Base-by-base conservation (phyloP, 2,329 filamentous ascomycete species). In the Beauveria sp. region DNA sequence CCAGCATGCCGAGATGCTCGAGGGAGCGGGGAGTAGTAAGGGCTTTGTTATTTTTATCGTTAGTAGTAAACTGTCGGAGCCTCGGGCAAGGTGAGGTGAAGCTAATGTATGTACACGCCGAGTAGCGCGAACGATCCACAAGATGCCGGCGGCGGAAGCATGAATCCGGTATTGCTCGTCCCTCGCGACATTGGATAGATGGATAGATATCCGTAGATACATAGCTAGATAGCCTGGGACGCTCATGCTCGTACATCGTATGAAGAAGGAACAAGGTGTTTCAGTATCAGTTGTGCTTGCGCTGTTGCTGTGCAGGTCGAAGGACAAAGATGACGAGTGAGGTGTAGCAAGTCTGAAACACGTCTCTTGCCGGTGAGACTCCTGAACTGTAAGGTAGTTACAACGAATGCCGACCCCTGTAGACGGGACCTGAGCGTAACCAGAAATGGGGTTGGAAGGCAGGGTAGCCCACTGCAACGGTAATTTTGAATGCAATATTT, bases 291-390 rank as follows among this genome's bases (percentile, higher is more conserved):
- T 43, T 58, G 56, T 49, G 47, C 47, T 22, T 47, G 9, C 10
- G 20, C 45, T 47, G 20, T 16, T 18, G 20, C 20, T 8, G 12
- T 28, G 47, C 24, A 50, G 14, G 8, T 18, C 7, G n/a, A 10
- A 42, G 24, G 20, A 34, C 16, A 51, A 22, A 30, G 47, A 24
- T 22, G 47, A 24, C 18, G 46, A 38, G 43, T 40, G 54, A 50
- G 16, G 46, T 51, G 46, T 51, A 34, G 56, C 46, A 43, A 38
- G 26, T 58, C 47, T 58, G 56, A 58, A 58, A 58, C 56, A 50
- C 56, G 38, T 20, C 22, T 58, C 22, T 58, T 42, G 56, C 45
- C 55, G 43, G 45, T 16, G 46, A 58, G 34, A 8, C 55, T 50
- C 45, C 56, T 49, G 30, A 18, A 30, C 30, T 6, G 34, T 38